A percentile compares a stretch with the other conserved stretches of the same genome.
These are phyloP conservation scores for Elaeagnus macrophylla DNA, from an alignment of 306 rosid genomes.

Conservation along the genomic window DNA sequence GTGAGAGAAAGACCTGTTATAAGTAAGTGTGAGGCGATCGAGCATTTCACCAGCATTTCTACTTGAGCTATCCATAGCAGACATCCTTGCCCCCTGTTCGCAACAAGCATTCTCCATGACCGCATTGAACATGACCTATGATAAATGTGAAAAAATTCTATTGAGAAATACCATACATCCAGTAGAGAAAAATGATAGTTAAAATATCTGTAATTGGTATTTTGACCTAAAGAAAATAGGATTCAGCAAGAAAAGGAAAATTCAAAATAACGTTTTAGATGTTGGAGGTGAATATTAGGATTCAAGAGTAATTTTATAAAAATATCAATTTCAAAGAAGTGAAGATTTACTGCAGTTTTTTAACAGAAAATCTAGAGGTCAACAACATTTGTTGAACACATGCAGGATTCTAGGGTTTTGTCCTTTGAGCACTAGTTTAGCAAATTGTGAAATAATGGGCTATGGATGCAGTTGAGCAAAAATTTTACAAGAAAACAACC, in stretches of 20 bases:
- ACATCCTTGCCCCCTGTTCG: conserved; percentile 99
- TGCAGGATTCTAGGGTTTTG: too few species aligned
- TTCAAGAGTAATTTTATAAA: neutral
- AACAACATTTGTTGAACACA: too few species aligned
- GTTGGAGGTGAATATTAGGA: neutral
- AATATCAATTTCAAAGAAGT: neutral
- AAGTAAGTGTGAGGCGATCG: conserved; percentile 93
- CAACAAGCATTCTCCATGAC: conserved; percentile 98
- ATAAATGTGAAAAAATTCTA: conserved; percentile 2
- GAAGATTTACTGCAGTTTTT: neutral
- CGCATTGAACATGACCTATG: conserved; percentile 78
- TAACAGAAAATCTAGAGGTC: too few species aligned
- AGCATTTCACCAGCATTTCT: conserved; percentile 99
- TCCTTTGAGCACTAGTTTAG: too few species aligned
- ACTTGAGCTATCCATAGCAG: conserved; percentile 99
- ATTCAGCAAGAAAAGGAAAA: neutral
- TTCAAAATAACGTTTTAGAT: too few species aligned
- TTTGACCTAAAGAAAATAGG: neutral
- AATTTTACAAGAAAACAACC: too few species aligned
- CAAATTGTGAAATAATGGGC: too few species aligned
- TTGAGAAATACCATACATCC: neutral
- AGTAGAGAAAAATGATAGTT: neutral
- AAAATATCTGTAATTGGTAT: neutral
- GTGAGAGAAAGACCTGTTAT: conserved; percentile 59
- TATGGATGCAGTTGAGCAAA: too few species aligned